phyloP scores from a whole-genome alignment of 805 yeast genomes.

The Candida maesae region DNA sequence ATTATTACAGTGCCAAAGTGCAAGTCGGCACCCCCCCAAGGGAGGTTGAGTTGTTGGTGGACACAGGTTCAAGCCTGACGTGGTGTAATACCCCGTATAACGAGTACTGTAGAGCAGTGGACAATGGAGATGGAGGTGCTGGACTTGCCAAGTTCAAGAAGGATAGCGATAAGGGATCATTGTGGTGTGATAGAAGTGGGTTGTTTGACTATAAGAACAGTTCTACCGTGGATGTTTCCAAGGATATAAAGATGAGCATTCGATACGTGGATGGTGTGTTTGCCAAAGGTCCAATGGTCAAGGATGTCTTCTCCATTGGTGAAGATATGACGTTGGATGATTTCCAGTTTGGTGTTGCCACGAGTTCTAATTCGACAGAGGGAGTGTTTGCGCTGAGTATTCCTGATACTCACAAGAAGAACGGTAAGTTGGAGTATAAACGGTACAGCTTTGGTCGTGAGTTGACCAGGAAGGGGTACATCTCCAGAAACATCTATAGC shows the following conservation, averaged over 20 bases:
- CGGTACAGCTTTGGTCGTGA: slow-evolving; percentile 13
- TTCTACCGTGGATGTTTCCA: not conserved
- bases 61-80: slow-evolving; percentile 33
- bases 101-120: slow-evolving; percentile 9
- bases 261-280: slow-evolving; percentile 35
- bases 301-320: slow-evolving; percentile 51
- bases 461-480: slow-evolving; percentile 5
- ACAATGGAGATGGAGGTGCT: not conserved
- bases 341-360: slow-evolving; percentile 32
- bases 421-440: slow-evolving; percentile 4
- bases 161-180: not conserved
- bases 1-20: slow-evolving; percentile 6
- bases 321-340: slow-evolving; percentile 30
- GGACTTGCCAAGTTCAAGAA: not conserved
- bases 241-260: slow-evolving; percentile 20
- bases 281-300: slow-evolving; percentile 40
- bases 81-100: slow-evolving; percentile 29
- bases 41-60: slow-evolving; percentile 28
- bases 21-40: slow-evolving; percentile 25
- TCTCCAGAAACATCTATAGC: slow-evolving; percentile 18
- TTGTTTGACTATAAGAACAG: slow-evolving; percentile 1
- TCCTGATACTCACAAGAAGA: slow-evolving; percentile 10
- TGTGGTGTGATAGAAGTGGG: slow-evolving; percentile 10
- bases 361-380: slow-evolving; percentile 39
- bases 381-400: slow-evolving; percentile 32